Evolutionary conservation across 768 basidiomycete genomes (phyloP).

Genomic region (Lenzites betulinus): DNA sequence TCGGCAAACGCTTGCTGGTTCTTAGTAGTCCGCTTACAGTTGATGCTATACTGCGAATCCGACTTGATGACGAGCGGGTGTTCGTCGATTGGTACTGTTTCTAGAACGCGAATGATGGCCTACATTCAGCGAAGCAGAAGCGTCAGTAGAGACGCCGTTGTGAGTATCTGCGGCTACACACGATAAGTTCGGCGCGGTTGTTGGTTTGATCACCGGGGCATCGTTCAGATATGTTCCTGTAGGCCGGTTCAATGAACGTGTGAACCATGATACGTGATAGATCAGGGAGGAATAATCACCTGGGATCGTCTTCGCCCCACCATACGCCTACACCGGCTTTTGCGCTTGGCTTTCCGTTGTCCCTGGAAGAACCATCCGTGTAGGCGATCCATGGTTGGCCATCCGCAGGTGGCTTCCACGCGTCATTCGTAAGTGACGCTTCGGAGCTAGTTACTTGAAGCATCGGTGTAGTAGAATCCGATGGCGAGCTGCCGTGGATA

Average conservation of each 20-base stretch:
- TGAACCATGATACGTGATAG: background rate
- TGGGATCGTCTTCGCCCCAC: conserved; percentile 72
- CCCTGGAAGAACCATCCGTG: conserved; percentile 82
- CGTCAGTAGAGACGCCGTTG: background rate
- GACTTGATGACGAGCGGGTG: conserved; percentile 72
- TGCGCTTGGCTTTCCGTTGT: conserved; percentile 70
- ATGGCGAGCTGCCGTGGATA: too few species aligned
- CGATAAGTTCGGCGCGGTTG: conserved; percentile 86
- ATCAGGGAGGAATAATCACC: conserved; percentile 40
- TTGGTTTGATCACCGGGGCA: conserved; percentile 85
- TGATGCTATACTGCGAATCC: conserved; percentile 82
- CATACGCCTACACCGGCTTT: conserved; percentile 86
- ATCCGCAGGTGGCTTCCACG: background rate
- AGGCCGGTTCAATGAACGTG: background rate
- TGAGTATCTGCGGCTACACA: conserved; percentile 36
- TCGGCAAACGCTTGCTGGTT: too few species aligned
- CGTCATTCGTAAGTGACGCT: background rate
- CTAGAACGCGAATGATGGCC: conserved; percentile 86
- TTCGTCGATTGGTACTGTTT: conserved; percentile 59
- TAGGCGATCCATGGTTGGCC: conserved; percentile 56
- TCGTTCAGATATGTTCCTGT: conserved; percentile 78
- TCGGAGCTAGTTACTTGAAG: too few species aligned
- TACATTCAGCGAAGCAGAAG: conserved; percentile 33
- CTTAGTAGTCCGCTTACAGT: conserved; percentile 48
- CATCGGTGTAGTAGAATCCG: too few species aligned